Evolutionary conservation across 108 stramenopile species (phyloP), one percentile per base, ranked within the genome.

Genomic region (Tribonema minus): DNA sequence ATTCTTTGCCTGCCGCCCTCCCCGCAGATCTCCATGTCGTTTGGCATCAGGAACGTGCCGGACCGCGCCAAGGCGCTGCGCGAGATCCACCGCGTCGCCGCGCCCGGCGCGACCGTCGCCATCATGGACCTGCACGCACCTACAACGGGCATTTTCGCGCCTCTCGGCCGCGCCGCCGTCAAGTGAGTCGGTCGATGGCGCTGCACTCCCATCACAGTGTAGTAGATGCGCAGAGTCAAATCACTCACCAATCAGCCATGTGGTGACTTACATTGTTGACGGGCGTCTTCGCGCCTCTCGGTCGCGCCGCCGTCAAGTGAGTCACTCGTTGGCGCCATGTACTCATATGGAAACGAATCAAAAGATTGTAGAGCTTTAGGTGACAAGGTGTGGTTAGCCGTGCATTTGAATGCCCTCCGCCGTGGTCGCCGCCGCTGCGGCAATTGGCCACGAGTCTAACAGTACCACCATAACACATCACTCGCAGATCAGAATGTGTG

Each of bases 11-110:
- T 31, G 32, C 30, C 69, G 67, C 7, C 27, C 6, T 2, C 67
- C 67, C 12, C 29, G 9, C 65, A 75, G n/a, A 90, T 92, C 32
- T 93, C 93, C 67, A 94, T 95, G 91, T 84, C 92, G 6, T 95
- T 95, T 88, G 95, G 95, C 2, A 95, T 95, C 79, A 90, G 95
- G 7, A 95, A 95, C 76, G 88, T 81, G 1, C 68, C 46, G 20
- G 79, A 80, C 39, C 79, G 79, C 33, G n/a, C 32, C 3, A 39
- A 59, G 26, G 79, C 79, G 20, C 64, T 80, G 69, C 23, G 9
- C 31, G 79, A 80, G 63, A 61, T 80, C 34, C 63, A 61, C 29
- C 79, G 79, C 1, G 54, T 80, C 36, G 62, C 71, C 62, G 68
- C 61, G 33, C 60, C 58, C 6, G 30, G 36, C 28, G 23, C 30